Conservation (phyloP, 2,329 filamentous ascomycete genomes). For the Spiromastix sp. region DNA sequence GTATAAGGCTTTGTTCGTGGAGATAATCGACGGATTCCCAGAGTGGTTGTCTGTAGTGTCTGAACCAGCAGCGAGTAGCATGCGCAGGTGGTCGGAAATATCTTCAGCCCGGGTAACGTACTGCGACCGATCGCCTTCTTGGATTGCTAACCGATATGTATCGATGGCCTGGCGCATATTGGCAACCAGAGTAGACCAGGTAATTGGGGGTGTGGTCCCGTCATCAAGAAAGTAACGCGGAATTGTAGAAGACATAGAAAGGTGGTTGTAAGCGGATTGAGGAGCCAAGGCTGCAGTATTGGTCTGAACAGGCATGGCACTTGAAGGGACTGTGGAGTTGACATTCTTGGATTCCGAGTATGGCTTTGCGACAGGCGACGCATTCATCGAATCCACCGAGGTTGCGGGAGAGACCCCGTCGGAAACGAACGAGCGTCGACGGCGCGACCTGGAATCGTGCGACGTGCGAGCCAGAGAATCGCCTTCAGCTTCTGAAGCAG, state of each 20-base stretch:
- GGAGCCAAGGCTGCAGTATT: constrained; percentile 41
- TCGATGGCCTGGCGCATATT: constrained; percentile 91
- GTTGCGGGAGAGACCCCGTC: constrained; percentile 74
- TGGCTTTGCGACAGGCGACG: constrained; percentile 49
- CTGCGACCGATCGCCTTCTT: constrained; percentile 70
- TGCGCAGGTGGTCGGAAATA: constrained; percentile 88
- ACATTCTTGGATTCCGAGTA: constrained; percentile 42
- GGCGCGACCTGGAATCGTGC: constrained; percentile 54
- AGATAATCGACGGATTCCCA: constrained; percentile 97
- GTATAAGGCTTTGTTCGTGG: constrained; percentile 92
- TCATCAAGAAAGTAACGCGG: constrained; percentile 87
- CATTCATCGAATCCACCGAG: constrained; percentile 84
- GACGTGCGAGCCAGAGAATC: constrained; percentile 61
- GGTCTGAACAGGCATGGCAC: constrained; percentile 8
- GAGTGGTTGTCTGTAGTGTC: constrained; percentile 98
- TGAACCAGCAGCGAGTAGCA: constrained; percentile 89
- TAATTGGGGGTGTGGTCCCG: constrained; percentile 65
- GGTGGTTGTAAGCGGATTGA: constrained; percentile 39
- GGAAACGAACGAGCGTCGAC: constrained; percentile 55
- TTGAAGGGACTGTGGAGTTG: neutral
- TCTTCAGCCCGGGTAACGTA: constrained; percentile 94
- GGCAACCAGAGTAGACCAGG: constrained; percentile 80
- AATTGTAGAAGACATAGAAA: constrained; percentile 41
- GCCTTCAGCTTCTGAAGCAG: constrained; percentile 77
- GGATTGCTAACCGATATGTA: constrained; percentile 80